Evolutionary conservation across 73 alveolate genomes (phyloP), one percentile per base, ranked within the genome.

Genomic region (Paramecium caudatum): DNA sequence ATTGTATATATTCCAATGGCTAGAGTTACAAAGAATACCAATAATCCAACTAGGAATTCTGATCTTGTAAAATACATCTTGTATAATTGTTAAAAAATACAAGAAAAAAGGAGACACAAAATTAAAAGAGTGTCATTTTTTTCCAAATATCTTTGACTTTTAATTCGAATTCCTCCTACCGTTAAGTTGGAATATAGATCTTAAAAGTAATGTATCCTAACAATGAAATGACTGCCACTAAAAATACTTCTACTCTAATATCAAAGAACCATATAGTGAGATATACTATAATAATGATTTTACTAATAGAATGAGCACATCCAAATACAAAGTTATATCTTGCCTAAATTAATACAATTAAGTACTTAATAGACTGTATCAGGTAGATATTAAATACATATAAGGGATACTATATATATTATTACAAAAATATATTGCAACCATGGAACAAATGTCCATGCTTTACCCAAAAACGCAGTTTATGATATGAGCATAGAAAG

Each of bases 361-460:
- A 33, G 12, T 65, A 65, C 83, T 43, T 65, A 6, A 8, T 36
- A 33, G 13, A 65, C 34, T n/a, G 12, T 33, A 12, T 65, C 83
- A 0, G 83, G 5, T 2, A 13, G 34, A 32, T 7, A 65, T 65
- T 65, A 27, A 3, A 65, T 65, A 13, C 8, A 3, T 12, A 30
- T 0, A 33, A 65, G 27, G 2, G 50, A 32, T 16, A 33, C 27
- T 30, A 36, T 0, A 32, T 33, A 65, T 19, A 23, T 13, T 33
- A 65, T 7, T 25, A 65, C 34, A 12, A 65, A 65, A 25, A 65
- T 6, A n/a, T 65, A 65, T 33, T 65, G 34, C 33, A 30, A 3
- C 47, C 83, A 30, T 25, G 83, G 83, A 33, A 65, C 34, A 32
- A 65, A 65, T 65, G 83, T 65, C 83, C 83, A 65, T n/a, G 83